Evolutionary conservation across 169 alveolate species (phyloP).

Genomic region (Theileria annulata): DNA sequence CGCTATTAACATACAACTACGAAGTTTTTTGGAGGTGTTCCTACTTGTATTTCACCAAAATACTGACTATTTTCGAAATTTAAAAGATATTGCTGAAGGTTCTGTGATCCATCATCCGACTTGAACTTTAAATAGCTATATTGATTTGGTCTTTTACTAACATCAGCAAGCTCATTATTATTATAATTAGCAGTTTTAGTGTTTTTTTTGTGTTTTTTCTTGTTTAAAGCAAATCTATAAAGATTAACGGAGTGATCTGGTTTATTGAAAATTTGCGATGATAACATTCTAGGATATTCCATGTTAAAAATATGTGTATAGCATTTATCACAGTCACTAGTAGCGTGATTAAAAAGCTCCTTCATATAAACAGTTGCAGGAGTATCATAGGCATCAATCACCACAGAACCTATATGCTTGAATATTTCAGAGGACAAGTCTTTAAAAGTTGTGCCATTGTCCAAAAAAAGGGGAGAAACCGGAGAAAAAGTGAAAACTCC

Average conservation of each 20-base stretch:
- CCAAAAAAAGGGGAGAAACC: background rate
- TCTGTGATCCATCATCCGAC: conserved; percentile 9
- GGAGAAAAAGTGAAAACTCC: background rate
- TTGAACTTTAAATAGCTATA: background rate
- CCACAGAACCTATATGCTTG: background rate
- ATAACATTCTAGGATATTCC: conserved; percentile 60
- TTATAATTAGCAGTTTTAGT: background rate
- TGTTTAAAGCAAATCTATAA: conserved; percentile 27
- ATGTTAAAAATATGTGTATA: conserved; percentile 9
- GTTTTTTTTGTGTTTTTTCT: background rate
- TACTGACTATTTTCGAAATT: conserved; percentile 89
- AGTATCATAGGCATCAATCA: conserved; percentile 6
- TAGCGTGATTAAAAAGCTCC: conserved; percentile 6
- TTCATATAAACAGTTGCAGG: conserved; percentile 6
- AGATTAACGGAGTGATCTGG: conserved; percentile 38
- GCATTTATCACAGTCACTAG: background rate
- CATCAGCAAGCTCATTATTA: background rate
- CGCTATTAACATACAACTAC: conserved; percentile 75
- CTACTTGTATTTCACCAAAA: conserved; percentile 86
- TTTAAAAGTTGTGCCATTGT: background rate
- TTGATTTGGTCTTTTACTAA: background rate
- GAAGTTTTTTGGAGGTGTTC: conserved; percentile 85
- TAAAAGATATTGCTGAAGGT: conserved; percentile 70
- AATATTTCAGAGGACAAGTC: conserved; percentile 11
- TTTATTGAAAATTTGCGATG: conserved; percentile 58